phyloP scores from a whole-genome alignment of 2,329 filamentous ascomycete genomes.

The Ophiobolus disseminans region DNA sequence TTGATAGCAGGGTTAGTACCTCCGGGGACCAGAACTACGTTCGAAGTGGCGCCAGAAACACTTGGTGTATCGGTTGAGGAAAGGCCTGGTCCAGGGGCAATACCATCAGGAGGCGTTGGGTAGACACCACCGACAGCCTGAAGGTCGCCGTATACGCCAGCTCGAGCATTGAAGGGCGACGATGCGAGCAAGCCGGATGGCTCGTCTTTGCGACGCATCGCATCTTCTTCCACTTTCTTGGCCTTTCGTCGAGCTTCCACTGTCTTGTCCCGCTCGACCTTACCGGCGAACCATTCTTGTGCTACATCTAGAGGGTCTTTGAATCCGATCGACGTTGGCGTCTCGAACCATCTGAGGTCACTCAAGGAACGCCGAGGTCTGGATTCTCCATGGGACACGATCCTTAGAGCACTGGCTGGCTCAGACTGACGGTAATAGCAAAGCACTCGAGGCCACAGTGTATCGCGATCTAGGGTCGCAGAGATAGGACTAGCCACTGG shows the following conservation, averaged over 20 bases:
- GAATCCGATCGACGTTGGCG: conserved; percentile 39
- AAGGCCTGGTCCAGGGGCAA: conserved; percentile 37
- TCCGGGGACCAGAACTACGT: conserved; percentile 37
- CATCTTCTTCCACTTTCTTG: conserved; percentile 56
- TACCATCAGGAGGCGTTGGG: conserved; percentile 50
- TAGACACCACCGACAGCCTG: conserved; percentile 49
- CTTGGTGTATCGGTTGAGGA: conserved; percentile 40
- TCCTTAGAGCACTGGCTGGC: background rate
- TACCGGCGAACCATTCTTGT: conserved; percentile 47
- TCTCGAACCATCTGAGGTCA: conserved; percentile 41
- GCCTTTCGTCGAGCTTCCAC: conserved; percentile 52
- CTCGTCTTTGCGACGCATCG: conserved; percentile 46
- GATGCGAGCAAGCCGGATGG: conserved; percentile 38
- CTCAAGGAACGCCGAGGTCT: conserved; percentile 7
- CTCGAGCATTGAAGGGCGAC: conserved; percentile 47
- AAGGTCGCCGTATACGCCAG: conserved; percentile 44
- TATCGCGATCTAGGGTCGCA: conserved; percentile 28
- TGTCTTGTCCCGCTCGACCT: conserved; percentile 43
- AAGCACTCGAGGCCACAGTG: conserved; percentile 47
- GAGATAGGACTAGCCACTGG: conserved; percentile 18
- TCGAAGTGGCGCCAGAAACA: conserved; percentile 32
- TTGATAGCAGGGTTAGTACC: conserved; percentile 43
- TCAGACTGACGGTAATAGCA: conserved; percentile 38
- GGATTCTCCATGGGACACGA: background rate
- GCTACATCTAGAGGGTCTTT: conserved; percentile 44